These are phyloP conservation scores for Zelonia costaricensis DNA, from an alignment of 208 protist genomes.

Conservation along the genomic window DNA sequence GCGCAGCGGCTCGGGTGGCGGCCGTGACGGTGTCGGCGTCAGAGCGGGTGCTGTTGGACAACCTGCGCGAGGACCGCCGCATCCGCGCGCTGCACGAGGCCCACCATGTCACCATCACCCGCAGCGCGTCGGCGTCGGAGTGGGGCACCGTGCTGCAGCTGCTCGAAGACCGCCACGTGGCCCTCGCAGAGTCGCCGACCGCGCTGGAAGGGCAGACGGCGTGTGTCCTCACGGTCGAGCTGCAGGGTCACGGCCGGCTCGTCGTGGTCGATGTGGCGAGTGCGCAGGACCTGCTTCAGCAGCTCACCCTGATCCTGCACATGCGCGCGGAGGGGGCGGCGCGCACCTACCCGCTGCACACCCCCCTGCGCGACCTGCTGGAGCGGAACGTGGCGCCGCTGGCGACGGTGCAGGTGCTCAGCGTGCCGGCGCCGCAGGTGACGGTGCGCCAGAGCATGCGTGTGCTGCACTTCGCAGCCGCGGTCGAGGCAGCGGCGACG, in stretches of 20 bases:
- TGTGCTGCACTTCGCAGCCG: conserved; percentile 55
- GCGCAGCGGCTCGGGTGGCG: conserved; percentile 36
- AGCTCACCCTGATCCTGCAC: conserved; percentile 53
- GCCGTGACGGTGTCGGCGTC: conserved; percentile 48
- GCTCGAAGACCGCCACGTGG: conserved; percentile 46
- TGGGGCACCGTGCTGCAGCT: conserved; percentile 56
- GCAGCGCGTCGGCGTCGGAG: conserved; percentile 30
- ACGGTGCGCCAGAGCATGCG: conserved; percentile 53
- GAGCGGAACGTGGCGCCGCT: conserved; percentile 27
- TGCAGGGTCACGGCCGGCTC: conserved; percentile 52
- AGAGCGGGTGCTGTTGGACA: conserved; percentile 53
- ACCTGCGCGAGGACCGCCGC: conserved; percentile 32
- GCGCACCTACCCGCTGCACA: conserved; percentile 48
- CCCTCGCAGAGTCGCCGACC: conserved; percentile 17
- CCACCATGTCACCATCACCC: conserved; percentile 23
- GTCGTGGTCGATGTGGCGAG: conserved; percentile 60
- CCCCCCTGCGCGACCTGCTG: conserved; percentile 36
- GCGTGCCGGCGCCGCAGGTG: conserved; percentile 40
- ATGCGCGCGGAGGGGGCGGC: conserved; percentile 29
- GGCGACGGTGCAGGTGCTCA: conserved; percentile 58
- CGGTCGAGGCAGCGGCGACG: conserved; percentile 19
- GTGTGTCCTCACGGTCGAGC: conserved; percentile 55
- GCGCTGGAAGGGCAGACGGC: conserved; percentile 51
- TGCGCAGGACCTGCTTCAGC: conserved; percentile 52
- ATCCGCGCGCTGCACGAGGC: conserved; percentile 38